phyloP scores from a whole-genome alignment of 306 rosid species.

The Trifolium dubium region DNA sequence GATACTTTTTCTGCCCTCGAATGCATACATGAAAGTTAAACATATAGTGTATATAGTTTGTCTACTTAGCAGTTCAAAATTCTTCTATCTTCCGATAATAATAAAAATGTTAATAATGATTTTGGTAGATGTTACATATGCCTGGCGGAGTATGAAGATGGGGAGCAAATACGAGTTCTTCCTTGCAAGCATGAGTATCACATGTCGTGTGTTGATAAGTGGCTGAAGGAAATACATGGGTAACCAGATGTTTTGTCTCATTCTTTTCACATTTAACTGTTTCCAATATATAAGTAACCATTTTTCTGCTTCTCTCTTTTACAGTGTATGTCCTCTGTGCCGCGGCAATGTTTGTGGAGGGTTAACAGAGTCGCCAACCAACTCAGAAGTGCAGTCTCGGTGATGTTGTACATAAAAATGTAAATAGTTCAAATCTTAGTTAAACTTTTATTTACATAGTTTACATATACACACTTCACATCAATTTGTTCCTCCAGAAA shows the following conservation, averaged over 20 bases:
- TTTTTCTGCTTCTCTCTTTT: constrained; percentile 22
- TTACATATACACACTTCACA: constrained; percentile 33
- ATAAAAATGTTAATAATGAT: neutral
- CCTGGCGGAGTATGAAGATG: constrained; percentile 93
- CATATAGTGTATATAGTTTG: neutral
- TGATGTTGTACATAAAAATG: constrained; percentile 60
- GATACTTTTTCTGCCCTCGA: constrained; percentile 12
- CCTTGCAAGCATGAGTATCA: constrained; percentile 96
- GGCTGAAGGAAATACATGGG: constrained; percentile 99
- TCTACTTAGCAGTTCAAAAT: neutral
- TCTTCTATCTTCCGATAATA: constrained; percentile 1
- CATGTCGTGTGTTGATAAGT: constrained; percentile 88
- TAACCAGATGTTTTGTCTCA: constrained; percentile 30
- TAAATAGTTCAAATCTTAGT: constrained; percentile 48
- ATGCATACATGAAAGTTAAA: constrained; percentile 2
- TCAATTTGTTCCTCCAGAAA: constrained; percentile 33
- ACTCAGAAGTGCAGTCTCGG: constrained; percentile 59
- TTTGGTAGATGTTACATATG: constrained; percentile 87
- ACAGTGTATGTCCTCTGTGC: constrained; percentile 96
- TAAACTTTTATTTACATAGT: constrained; percentile 20
- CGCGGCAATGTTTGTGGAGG: constrained; percentile 91
- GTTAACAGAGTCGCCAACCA: constrained; percentile 49
- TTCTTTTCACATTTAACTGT: constrained; percentile 3
- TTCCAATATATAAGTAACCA: constrained; percentile 18
- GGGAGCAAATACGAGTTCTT: constrained; percentile 89